Base-by-base conservation (phyloP, 495 filamentous ascomycete genomes). In the Podospora didyma region DNA sequence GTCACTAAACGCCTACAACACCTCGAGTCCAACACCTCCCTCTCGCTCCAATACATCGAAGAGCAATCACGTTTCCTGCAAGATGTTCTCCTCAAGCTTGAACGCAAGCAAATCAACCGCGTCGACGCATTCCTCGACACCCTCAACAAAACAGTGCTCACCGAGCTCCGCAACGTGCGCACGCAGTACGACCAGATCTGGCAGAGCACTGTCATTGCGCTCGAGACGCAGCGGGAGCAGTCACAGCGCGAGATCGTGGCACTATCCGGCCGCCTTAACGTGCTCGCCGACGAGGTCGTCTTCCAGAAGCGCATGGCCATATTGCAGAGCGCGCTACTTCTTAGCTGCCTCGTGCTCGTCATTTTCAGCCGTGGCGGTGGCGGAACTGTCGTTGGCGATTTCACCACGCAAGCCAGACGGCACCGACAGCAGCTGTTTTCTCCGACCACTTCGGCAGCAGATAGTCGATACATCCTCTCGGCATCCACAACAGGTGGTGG, bases 271-370 rank as follows among this genome's bases (percentile, higher is more conserved):
- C 86, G 93, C 34, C 81, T 98, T 45, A 87, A 84, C 56, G 79
- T 97, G 22, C 79, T 98, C 1, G 92, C 93, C 20, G 93, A 98
- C 60, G 94, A 98, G 69, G 79, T 98, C 20, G 86, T 96, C 46
- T 96, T 94, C 69, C 94, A 97, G 72, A 96, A 96, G 70, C 84
- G 94, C 41, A 92, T 98, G 78, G 86, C 88, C 21, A 90, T 96
- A 59, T 78, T 96, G 41, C 93, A 97, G 70, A 89, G 86, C 54
- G 79, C 94, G 9, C 81, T 97, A 17, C 82, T 98, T 1, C 82
- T 98, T 2, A 82, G 92, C 60, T 96, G 92, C 63, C 87, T 97
- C 42, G 86, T 86, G 0, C 78, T 98, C 9, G 89, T 94, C 46
- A 85, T 98, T 50, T 96, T 98, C 69, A 79, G 73, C 45, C 69